Conservation (phyloP, 225 moss, liverwort and hornwort species). For the Antitrichia curtipendula region DNA sequence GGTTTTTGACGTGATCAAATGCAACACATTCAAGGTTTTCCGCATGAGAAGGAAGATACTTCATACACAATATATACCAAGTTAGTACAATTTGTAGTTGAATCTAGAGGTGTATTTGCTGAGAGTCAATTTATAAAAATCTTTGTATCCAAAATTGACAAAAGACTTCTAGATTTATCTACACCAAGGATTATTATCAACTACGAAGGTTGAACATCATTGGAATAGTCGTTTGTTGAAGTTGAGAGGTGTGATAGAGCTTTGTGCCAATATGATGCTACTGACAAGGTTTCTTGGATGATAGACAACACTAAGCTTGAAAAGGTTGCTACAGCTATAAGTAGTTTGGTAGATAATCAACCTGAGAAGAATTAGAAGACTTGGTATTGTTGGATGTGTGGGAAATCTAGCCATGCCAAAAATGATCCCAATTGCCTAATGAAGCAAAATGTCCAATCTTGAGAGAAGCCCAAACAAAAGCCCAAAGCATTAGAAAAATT, state of each 20-base stretch:
- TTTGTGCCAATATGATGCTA: not conserved
- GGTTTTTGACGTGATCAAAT: not conserved
- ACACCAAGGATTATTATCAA: no score
- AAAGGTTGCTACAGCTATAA: not conserved
- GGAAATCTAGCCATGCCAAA: no score
- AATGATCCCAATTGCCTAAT: no score
- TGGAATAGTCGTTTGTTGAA: no score
- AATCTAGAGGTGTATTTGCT: not conserved
- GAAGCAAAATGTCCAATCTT: no score
- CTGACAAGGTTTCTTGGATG: not conserved
- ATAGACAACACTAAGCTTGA: not conserved
- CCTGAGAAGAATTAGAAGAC: no score
- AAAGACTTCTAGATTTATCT: no score
- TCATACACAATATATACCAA: not conserved
- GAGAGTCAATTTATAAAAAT: not conserved
- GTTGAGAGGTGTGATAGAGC: not conserved
- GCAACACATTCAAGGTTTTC: no score
- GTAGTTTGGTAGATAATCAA: no score
- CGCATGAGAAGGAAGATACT: not conserved
- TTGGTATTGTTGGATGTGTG: no score
- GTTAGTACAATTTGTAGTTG: not conserved
- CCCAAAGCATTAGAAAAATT: no score
- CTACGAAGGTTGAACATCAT: fast-evolving
- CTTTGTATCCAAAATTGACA: not conserved
- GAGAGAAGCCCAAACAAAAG: no score